Percentiles rank a stretch among this genome's conserved stretches.
Evolutionary conservation across 225 moss, liverwort and hornwort genomes (phyloP).

Genomic region (Physcomitrium patens): DNA sequence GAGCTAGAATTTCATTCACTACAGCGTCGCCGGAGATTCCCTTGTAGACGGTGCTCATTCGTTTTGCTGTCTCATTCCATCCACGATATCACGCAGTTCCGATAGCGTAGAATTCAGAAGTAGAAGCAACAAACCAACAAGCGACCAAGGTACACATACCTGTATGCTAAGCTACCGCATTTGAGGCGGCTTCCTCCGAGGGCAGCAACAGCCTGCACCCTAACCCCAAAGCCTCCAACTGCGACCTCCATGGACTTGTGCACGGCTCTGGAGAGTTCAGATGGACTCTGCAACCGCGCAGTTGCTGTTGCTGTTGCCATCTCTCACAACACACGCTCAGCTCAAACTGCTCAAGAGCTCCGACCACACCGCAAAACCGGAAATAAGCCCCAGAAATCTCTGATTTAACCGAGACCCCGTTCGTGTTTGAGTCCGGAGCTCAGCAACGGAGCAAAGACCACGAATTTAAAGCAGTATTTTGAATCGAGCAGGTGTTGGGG

Average conservation of each 20-base stretch:
- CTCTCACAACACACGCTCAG: neutral
- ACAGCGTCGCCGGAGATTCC: neutral
- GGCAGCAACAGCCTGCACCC: neutral
- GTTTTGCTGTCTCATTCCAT: neutral
- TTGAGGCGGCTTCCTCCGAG: neutral
- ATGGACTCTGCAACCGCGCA: slow-evolving; percentile 25
- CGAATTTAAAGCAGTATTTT: neutral
- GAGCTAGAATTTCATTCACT: neutral
- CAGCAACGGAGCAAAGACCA: neutral
- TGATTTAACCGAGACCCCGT: no score
- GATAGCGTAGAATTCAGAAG: neutral
- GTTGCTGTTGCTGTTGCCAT: slow-evolving; percentile 26
- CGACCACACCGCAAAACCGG: no score
- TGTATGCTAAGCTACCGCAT: neutral
- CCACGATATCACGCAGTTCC: neutral
- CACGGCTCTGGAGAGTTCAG: slow-evolving; percentile 12
- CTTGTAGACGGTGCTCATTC: neutral
- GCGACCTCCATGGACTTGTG: slow-evolving; percentile 26
- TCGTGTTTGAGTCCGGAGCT: neutral
- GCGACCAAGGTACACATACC: slow-evolving; percentile 5
- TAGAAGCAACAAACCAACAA: neutral
- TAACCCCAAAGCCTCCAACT: slow-evolving; percentile 14
- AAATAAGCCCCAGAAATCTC: neutral
- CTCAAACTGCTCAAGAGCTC: neutral
- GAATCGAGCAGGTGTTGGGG: neutral